A percentile compares a stretch with the other conserved stretches of the same genome.
phyloP scores from a whole-genome alignment of 257 asterid genomes.

The Anisodus tanguticus region DNA sequence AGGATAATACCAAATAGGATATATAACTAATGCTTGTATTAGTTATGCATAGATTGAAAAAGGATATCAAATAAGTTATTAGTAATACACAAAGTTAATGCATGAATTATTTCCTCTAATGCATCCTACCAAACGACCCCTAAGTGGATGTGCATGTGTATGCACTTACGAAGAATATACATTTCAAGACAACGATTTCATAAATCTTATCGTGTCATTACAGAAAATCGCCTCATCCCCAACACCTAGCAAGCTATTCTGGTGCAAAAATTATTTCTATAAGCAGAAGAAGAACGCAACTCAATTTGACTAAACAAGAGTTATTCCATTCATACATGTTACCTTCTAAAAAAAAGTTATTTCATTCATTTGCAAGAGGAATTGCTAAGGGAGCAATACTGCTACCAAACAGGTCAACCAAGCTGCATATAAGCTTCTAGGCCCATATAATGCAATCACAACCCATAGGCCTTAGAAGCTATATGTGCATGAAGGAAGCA shows the following conservation, averaged over 20 bases:
- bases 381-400: not conserved
- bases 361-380: not conserved
- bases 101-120: too few relatives aligned
- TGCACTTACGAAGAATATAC: not conserved
- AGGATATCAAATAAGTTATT: too few relatives aligned
- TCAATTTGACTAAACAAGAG: not conserved
- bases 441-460: too few relatives aligned
- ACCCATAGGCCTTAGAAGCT: not conserved
- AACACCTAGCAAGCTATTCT: not conserved
- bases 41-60: too few relatives aligned
- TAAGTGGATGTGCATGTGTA: not conserved
- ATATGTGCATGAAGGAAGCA: not conserved
- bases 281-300: not conserved
- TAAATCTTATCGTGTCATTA: not conserved
- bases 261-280: not conserved
- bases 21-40: too few relatives aligned
- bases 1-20: too few relatives aligned
- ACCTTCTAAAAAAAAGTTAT: too few relatives aligned
- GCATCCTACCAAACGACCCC: too few relatives aligned
- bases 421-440: not conserved
- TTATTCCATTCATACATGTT: too few relatives aligned
- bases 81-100: too few relatives aligned
- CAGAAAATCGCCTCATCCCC: not conserved
- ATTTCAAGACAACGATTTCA: not conserved
- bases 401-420: not conserved